Evolutionary conservation across 1,284 basidiomycete genomes (phyloP).

Genomic region (Leucoagaricus sp.): DNA sequence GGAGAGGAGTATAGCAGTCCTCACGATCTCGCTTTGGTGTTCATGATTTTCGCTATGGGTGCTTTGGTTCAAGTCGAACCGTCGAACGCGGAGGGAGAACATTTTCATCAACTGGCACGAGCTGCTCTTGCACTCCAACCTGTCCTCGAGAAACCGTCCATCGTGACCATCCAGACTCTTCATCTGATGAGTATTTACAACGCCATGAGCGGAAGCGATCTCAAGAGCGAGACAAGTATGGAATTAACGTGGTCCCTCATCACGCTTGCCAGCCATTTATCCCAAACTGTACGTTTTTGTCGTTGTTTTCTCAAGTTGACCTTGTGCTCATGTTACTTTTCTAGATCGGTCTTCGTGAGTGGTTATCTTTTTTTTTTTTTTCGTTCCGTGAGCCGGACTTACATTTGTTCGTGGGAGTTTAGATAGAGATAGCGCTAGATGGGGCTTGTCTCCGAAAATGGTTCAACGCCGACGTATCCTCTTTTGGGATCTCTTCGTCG

Average conservation of each 20-base stretch:
- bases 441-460: slow-evolving; percentile 52
- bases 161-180: slow-evolving; percentile 65
- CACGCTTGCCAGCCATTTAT: slow-evolving; percentile 53
- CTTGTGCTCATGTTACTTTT: slow-evolving; percentile 16
- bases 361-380: not conserved
- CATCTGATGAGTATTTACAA: slow-evolving; percentile 59
- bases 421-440: slow-evolving; percentile 65
- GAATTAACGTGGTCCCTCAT: slow-evolving; percentile 65
- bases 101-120: slow-evolving; percentile 60
- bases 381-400: not conserved
- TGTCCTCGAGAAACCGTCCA: slow-evolving; percentile 64
- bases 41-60: slow-evolving; percentile 64
- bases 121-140: slow-evolving; percentile 62
- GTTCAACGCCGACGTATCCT: slow-evolving; percentile 54
- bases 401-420: slow-evolving; percentile 3
- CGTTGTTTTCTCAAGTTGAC: slow-evolving; percentile 11
- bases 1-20: slow-evolving; percentile 41
- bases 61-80: slow-evolving; percentile 39
- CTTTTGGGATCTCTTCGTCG: slow-evolving; percentile 61
- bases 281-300: slow-evolving; percentile 54
- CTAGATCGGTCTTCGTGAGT: slow-evolving; percentile 62
- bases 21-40: slow-evolving; percentile 60
- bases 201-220: slow-evolving; percentile 45
- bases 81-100: slow-evolving; percentile 49
- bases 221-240: slow-evolving; percentile 50